Evolutionary conservation across 306 rosid genomes (phyloP), one percentile per base, ranked within the genome.

Genomic region (Vigna trinervia): DNA sequence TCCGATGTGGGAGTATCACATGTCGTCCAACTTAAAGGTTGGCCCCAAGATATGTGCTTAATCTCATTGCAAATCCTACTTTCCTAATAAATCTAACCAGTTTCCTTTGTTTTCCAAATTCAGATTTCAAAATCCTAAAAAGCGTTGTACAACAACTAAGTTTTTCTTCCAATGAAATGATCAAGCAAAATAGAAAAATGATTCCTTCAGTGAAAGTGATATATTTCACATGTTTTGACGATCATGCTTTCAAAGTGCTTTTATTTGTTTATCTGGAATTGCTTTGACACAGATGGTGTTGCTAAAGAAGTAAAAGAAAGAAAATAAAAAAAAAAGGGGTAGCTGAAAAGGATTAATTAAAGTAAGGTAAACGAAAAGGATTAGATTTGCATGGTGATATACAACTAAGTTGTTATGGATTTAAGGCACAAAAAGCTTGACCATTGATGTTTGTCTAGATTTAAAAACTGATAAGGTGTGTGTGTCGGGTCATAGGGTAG

Each of bases 401-500:
- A 80, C 85, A 80, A 80, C 80, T 72, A 69, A 72, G 78, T 73
- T 73, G 81, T 72, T 15, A 71, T 77, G 26, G 59, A 80, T 72
- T 76, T 76, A 76, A 84, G 79, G 43, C 66, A 73, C 74, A 77
- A 80, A 84, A 84, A 66, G 80, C 80, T 71, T 38, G 69, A 12
- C 67, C 76, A 76, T 39, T 58, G 51, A 34, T 75, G 52, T 57
- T 71, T 48, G 58, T 69, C 45, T 36, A 62, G 6, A 56, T 70
- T 54, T 23, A 75, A 68, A 36, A 61, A 46, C 34, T 61, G 59
- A 48, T 41, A 34, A 72, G 84, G 48, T 43, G 70, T 78, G 4
- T 8, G 0, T 85, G 88, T 81, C 82, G 88, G 88, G 85, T 74
- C 79, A 78, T 46, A 15, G 69, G 75, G 78, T 75, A 74, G 74